Conservation (phyloP, 2,329 filamentous ascomycete species). For the Lasiodiplodia theobromae region DNA sequence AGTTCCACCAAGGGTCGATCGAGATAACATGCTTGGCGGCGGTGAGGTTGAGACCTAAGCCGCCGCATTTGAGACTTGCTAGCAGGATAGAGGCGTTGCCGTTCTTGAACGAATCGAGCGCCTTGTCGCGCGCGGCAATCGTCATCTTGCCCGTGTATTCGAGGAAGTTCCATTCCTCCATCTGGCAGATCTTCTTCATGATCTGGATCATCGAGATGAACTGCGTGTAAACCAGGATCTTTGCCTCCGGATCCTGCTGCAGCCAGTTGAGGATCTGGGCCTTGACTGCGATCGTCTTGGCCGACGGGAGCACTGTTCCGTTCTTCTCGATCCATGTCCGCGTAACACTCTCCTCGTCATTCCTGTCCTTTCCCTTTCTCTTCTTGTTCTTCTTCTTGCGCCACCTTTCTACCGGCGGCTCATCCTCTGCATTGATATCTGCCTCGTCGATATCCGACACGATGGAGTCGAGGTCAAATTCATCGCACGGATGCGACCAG, state of each 20-base stretch:
- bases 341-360: slow-evolving; percentile 35
- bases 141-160: slow-evolving; percentile 60
- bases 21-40: slow-evolving; percentile 59
- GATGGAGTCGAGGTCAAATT: slow-evolving; percentile 29
- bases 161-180: slow-evolving; percentile 58
- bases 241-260: slow-evolving; percentile 54
- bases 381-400: slow-evolving; percentile 34
- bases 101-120: slow-evolving; percentile 56
- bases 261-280: slow-evolving; percentile 55
- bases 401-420: slow-evolving; percentile 30
- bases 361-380: slow-evolving; percentile 11
- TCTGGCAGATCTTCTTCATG: slow-evolving; percentile 57
- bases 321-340: slow-evolving; percentile 49
- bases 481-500: slow-evolving; percentile 7
- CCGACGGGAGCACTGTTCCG: slow-evolving; percentile 49
- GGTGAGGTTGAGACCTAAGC: slow-evolving; percentile 65
- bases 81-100: slow-evolving; percentile 57
- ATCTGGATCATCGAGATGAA: slow-evolving; percentile 63
- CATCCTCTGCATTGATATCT: slow-evolving; percentile 27
- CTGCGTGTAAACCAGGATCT: slow-evolving; percentile 68
- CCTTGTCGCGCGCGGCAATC: slow-evolving; percentile 52
- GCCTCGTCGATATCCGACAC: slow-evolving; percentile 12
- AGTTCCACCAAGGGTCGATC: slow-evolving; percentile 66
- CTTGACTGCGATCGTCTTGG: slow-evolving; percentile 56
- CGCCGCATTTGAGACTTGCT: slow-evolving; percentile 64